Percentiles rank a stretch among this genome's conserved stretches.
These are phyloP conservation scores for Aspergillus sp. DNA, from an alignment of 2,329 filamentous ascomycete genomes.

Conservation along the genomic window DNA sequence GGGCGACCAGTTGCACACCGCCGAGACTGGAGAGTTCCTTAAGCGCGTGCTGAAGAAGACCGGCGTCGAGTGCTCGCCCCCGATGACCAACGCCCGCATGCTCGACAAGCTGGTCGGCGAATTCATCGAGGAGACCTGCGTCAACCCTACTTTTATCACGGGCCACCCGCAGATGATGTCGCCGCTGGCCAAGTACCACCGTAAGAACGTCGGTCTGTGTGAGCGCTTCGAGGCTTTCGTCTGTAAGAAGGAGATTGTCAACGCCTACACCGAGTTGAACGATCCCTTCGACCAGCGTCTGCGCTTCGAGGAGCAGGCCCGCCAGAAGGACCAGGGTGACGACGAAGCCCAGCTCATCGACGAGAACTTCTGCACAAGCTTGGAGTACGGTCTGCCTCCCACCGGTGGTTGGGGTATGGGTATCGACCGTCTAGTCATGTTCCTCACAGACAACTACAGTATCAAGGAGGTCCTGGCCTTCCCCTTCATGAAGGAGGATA, in stretches of 20 bases:
- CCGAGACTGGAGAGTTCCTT: conserved; percentile 86
- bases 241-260: conserved; percentile 94
- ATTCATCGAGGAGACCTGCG: conserved; percentile 89
- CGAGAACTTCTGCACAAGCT: conserved; percentile 86
- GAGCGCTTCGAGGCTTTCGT: conserved; percentile 98
- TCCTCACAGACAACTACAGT: conserved; percentile 90
- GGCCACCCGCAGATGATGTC: conserved; percentile 90
- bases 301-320: conserved; percentile 90
- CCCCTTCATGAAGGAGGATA: conserved; percentile 95
- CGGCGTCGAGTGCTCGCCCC: conserved; percentile 84
- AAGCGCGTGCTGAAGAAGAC: conserved; percentile 80
- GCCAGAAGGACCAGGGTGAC: conserved; percentile 93
- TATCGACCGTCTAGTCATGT: conserved; percentile 92
- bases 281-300: conserved; percentile 92
- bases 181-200: conserved; percentile 93
- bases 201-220: conserved; percentile 75
- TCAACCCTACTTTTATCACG: conserved; percentile 89
- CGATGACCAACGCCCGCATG: conserved; percentile 91
- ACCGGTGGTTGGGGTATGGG: conserved; percentile 97
- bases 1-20: conserved; percentile 82
- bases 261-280: conserved; percentile 97
- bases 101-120: conserved; percentile 92
- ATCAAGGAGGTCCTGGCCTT: conserved; percentile 97
- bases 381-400: conserved; percentile 88
- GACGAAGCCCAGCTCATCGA: conserved; percentile 96